Base-by-base conservation (phyloP, 2,329 filamentous ascomycete species). In the Alternaria metachromatica region DNA sequence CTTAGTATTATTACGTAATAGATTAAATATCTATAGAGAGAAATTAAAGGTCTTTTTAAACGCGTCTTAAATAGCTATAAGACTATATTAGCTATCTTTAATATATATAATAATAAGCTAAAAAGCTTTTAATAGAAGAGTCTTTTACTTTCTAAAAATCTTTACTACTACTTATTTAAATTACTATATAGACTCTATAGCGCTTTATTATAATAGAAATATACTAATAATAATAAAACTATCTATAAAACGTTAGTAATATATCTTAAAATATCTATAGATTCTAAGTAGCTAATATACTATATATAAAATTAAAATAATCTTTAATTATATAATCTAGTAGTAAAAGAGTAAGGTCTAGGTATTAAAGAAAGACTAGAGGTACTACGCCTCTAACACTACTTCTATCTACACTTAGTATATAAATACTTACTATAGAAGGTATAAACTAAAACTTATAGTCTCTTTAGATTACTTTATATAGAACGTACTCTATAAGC, bases 211-310 rank as follows among this genome's bases (percentile, higher is more conserved):
- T 58, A 75, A 68, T 5, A 77, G 46, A 54, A 78, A 78, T 10
- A 78, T 53, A 3, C 71, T 68, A 41, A 78, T 69, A 5, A 62
- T 53, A 41, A 78, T 67, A 3, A 76, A 60, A 9, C 75, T 72
- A 50, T 74, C 74, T 78, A 46, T n/a, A 46, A 21, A 41, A 28
- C 23, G 18, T 57, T 21, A 48, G 54, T 23, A 21, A 37, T 21
- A 21, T 18, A 20, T 12, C 20, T 23, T 5, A 10, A 33, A 12
- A 23, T 58, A n/a, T 51, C 28, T 26, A 25, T 13, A 33, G 23
- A 37, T 43, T 33, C 33, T 56, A 50, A 67, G 62, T 53, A 23
- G 63, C 54, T 51, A 53, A 67, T 28, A 56, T 67, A 8, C 65
- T 56, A 43, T 56, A 67, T 15, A 63, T 46, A 49, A 50, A 67